Percentiles rank a stretch among this genome's conserved stretches.
These are phyloP conservation scores for Dichomitus squalens DNA, from an alignment of 1,284 basidiomycete species.

Conservation along the genomic window DNA sequence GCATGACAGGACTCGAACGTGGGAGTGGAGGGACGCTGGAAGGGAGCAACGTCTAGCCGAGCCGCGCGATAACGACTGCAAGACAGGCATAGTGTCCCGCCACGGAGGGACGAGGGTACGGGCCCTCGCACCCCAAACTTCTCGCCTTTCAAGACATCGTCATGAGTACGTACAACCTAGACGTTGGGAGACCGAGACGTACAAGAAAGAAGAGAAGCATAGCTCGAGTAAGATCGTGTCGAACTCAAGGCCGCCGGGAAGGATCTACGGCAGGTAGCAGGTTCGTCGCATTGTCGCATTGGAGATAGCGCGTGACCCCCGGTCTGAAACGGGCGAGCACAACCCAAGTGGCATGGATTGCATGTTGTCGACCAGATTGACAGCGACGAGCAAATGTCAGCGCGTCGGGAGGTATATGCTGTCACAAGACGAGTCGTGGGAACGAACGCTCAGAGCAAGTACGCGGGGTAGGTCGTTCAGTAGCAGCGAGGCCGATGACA, in stretches of 20 bases:
- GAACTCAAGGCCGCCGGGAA: too few relatives aligned
- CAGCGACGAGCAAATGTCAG: not conserved
- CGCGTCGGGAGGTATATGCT: not conserved
- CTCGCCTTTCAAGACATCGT: not conserved
- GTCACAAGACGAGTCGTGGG: conserved; percentile 14
- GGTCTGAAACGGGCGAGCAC: not conserved
- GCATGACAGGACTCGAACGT: not conserved
- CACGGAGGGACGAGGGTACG: not conserved
- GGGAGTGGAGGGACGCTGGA: not conserved
- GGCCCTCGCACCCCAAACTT: not conserved
- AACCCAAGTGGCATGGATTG: not conserved
- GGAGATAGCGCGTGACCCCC: not conserved
- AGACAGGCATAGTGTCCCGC: not conserved
- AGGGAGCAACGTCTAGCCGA: not conserved
- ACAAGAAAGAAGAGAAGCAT: not conserved
- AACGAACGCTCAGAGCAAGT: not conserved
- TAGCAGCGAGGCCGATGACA: conserved; percentile 22
- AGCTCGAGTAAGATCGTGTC: not conserved
- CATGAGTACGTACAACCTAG: not conserved
- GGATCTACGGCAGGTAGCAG: not conserved
- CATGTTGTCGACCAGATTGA: not conserved
- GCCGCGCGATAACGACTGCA: not conserved
- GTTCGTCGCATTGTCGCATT: too few relatives aligned
- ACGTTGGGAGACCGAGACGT: not conserved
- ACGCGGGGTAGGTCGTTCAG: conserved; percentile 12